phyloP scores from a whole-genome alignment of 2,329 filamentous ascomycete species.

The Pleomassaria siparia region DNA sequence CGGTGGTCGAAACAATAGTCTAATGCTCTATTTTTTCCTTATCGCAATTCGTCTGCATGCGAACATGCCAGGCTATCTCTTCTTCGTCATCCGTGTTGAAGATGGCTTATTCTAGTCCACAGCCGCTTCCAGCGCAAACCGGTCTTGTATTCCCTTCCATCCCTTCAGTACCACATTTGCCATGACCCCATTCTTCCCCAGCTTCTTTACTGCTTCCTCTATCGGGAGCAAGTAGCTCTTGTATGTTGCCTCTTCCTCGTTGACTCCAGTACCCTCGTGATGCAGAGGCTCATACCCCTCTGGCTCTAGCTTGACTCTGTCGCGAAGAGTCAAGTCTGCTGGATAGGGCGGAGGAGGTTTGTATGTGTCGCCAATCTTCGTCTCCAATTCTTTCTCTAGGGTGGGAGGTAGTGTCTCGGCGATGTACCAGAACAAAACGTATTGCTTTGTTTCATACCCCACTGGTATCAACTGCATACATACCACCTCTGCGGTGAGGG shows the following conservation, averaged over 20 bases:
- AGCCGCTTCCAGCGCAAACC: constrained; percentile 30
- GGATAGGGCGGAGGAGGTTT: constrained; percentile 44
- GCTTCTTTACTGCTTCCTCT: constrained; percentile 45
- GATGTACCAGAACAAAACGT: constrained; percentile 52
- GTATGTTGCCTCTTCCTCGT: constrained; percentile 51
- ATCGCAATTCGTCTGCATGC: too few species aligned
- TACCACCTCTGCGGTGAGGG: constrained; percentile 46
- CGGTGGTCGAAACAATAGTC: too few species aligned
- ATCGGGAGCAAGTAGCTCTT: constrained; percentile 45
- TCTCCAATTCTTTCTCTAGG: constrained; percentile 30
- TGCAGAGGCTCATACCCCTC: constrained; percentile 48
- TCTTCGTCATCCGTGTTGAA: background rate
- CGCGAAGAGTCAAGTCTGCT: constrained; percentile 34
- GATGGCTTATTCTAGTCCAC: constrained; percentile 17
- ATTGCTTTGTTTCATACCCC: constrained; percentile 36
- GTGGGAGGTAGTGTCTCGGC: constrained; percentile 49
- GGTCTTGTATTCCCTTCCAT: constrained; percentile 47
- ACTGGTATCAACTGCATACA: constrained; percentile 50
- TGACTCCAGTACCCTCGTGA: constrained; percentile 52
- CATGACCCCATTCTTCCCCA: constrained; percentile 44
- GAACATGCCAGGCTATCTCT: background rate
- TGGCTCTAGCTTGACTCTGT: constrained; percentile 44
- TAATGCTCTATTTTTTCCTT: too few species aligned
- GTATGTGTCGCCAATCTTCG: constrained; percentile 32
- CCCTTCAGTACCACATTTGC: constrained; percentile 50